Percentiles rank a stretch among this genome's conserved stretches.
Evolutionary conservation across 768 basidiomycete species (phyloP).

Genomic region (Mycena galericulata): DNA sequence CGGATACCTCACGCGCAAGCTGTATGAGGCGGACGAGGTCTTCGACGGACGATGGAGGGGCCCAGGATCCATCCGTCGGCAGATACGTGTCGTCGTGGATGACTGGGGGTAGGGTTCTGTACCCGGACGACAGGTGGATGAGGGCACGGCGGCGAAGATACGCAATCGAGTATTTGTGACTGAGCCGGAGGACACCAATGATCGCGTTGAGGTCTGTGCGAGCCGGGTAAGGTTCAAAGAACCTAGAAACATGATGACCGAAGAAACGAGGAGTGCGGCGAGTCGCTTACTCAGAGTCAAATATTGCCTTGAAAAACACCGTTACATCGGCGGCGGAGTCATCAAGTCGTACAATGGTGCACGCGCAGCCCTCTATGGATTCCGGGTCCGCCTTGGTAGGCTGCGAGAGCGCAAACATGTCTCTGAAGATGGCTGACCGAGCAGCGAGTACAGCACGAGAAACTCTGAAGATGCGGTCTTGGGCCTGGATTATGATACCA

Average conservation of each 20-base stretch:
- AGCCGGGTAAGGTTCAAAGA: background rate
- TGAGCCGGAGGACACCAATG: background rate
- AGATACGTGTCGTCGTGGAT: background rate
- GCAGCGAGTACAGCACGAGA: background rate
- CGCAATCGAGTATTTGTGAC: background rate
- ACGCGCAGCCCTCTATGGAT: background rate
- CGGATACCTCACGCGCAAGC: background rate
- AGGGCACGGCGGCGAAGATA: conserved; percentile 1
- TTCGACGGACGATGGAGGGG: background rate
- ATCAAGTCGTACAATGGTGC: background rate
- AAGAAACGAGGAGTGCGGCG: background rate
- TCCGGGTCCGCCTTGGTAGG: background rate
- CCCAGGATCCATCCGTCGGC: background rate
- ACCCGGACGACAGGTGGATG: background rate
- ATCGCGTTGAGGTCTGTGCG: background rate
- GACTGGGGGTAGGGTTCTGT: background rate
- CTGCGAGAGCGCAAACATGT: background rate
- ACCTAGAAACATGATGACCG: background rate
- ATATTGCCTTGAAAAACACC: background rate
- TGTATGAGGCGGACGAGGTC: background rate
- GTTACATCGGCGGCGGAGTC: background rate
- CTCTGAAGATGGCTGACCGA: background rate
- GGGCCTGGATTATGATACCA: background rate
- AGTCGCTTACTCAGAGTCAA: conserved; percentile 1
- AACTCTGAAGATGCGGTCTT: background rate